phyloP scores from a whole-genome alignment of 1,284 basidiomycete species.

The Cutaneotrichosporon sp. region DNA sequence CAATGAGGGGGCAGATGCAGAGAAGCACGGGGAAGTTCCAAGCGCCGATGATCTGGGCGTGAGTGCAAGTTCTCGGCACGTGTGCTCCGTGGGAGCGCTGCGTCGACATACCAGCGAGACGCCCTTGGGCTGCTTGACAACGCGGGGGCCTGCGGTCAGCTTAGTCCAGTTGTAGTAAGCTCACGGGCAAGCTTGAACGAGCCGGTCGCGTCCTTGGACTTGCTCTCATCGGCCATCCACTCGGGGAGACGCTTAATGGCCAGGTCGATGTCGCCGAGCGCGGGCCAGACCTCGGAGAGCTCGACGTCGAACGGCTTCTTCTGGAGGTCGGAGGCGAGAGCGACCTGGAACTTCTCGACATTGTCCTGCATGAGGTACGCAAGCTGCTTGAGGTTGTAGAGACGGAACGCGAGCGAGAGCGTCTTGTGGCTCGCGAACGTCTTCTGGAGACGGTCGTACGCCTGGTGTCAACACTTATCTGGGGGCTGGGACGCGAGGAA shows the following conservation, averaged over 20 bases:
- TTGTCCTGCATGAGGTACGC: slow-evolving; percentile 66
- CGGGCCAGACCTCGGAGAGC: slow-evolving; percentile 51
- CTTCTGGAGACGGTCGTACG: slow-evolving; percentile 56
- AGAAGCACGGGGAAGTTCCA: slow-evolving; percentile 62
- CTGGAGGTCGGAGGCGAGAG: slow-evolving; percentile 61
- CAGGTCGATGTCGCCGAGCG: slow-evolving; percentile 63
- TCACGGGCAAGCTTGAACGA: slow-evolving; percentile 47
- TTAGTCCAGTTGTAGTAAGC: slow-evolving; percentile 10
- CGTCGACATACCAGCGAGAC: slow-evolving; percentile 61
- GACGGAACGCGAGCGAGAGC: slow-evolving; percentile 60
- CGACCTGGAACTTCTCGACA: slow-evolving; percentile 57
- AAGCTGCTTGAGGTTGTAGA: slow-evolving; percentile 66
- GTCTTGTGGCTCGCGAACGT: slow-evolving; percentile 62
- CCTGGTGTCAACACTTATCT: slow-evolving; percentile 54
- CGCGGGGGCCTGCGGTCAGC: slow-evolving; percentile 65
- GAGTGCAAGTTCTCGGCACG: slow-evolving; percentile 4
- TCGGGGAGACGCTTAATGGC: slow-evolving; percentile 69
- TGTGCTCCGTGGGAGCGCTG: neutral
- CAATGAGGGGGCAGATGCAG: slow-evolving; percentile 62
- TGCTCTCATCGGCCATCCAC: slow-evolving; percentile 71
- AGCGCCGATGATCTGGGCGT: slow-evolving; percentile 46
- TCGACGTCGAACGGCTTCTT: slow-evolving; percentile 53
- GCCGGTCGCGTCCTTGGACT: slow-evolving; percentile 57
- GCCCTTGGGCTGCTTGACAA: slow-evolving; percentile 76
- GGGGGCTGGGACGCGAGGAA: neutral